Base-by-base conservation (phyloP, 345 rosid species). In the Eutrema japonicum region DNA sequence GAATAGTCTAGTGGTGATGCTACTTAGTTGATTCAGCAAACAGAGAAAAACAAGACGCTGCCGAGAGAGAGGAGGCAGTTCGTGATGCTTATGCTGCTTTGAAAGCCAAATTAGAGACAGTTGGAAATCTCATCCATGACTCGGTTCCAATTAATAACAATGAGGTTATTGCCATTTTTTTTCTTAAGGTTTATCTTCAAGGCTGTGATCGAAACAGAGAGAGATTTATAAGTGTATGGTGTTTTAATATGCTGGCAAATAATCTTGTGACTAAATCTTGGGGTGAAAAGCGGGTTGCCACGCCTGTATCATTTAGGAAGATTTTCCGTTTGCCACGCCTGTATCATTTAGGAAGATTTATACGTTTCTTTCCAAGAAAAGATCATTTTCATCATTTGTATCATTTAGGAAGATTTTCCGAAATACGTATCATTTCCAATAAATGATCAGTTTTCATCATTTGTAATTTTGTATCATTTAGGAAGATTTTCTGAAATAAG, bases 121-220 rank as follows among this genome's bases (percentile, higher is more conserved):
- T 94, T 66, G 98, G 98, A 29, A 94, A 94, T 81, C 86, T 94
- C 32, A 85, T 94, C 43, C 98, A 89, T 70, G 96, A 94, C 79
- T 87, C 98, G 0, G 98, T 94, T 48, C 97, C 91, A 1, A 51
- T 91, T 71, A 72, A 77, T 35, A 56, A 89, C 30, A 90, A 94
- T 68, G 98, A 94, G 90, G 98, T 91, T 18, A 18, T 41, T 16
- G 62, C 18, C 18, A 18, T 73, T 32, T 22, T n/a, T 26, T 2
- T 26, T 7, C 47, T 16, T 0, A 29, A 22, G 41, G 27, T 27
- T 64, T 40, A 2, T 2, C 0, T 3, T 0, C 16, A 2, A 58
- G 8, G 66, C 47, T 36, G 57, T 76, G 75, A 36, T 16, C 2
- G 5, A 13, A 37, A 61, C 35, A 29, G 62, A 42, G 63, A 32